These are phyloP conservation scores for Tetrahymena malaccensis DNA, from an alignment of 73 alveolate species.

Conservation along the genomic window DNA sequence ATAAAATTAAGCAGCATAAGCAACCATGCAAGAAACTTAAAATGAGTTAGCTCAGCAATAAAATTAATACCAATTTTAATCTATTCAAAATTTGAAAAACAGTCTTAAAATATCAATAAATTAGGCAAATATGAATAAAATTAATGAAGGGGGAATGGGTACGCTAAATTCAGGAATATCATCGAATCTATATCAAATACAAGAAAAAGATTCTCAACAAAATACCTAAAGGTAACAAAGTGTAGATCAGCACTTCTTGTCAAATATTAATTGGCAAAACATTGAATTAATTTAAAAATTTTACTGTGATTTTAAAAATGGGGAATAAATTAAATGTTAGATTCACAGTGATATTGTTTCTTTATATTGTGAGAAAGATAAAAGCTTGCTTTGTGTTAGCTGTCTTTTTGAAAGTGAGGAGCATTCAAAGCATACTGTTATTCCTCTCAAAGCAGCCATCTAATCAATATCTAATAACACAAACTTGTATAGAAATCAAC, in stretches of 20 bases:
- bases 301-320: neutral
- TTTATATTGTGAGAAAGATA: neutral
- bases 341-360: neutral
- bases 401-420: neutral
- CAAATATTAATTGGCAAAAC: neutral
- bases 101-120: neutral
- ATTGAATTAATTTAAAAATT: neutral
- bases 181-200: neutral
- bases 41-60: neutral
- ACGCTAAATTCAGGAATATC: neutral
- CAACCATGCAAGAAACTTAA: neutral
- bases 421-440: neutral
- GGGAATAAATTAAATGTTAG: neutral
- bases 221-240: neutral
- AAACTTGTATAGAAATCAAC: neutral
- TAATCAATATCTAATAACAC: neutral
- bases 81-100: neutral
- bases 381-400: neutral
- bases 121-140: neutral
- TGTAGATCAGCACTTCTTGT: neutral
- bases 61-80: neutral
- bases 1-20: neutral
- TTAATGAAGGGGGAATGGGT: neutral
- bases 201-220: neutral
- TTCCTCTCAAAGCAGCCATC: neutral